These are phyloP conservation scores for Pelargonium australe DNA, from an alignment of 441 rosid species.

Conservation along the genomic window DNA sequence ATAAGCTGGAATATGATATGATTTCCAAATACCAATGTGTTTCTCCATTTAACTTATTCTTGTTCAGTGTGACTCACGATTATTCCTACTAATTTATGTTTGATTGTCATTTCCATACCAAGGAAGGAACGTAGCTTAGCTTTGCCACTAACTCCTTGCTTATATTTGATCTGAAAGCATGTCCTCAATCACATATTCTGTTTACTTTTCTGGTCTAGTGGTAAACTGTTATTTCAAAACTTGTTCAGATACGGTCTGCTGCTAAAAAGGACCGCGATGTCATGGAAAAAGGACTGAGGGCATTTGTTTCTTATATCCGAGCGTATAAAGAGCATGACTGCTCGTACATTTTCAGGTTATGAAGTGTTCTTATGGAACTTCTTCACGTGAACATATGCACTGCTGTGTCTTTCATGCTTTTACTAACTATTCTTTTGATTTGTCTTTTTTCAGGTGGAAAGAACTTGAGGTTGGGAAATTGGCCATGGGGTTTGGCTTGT, in stretches of 20 bases:
- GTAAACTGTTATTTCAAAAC: conserved; percentile 15
- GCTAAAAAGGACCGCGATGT: conserved; percentile 79
- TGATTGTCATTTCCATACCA: not conserved
- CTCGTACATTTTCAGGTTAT: conserved; percentile 62
- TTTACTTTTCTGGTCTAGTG: conserved; percentile 5
- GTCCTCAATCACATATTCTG: conserved; percentile 5
- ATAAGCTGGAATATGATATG: not conserved
- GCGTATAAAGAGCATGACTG: conserved; percentile 88
- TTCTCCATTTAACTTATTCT: not conserved
- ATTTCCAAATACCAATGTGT: not conserved
- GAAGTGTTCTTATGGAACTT: not conserved
- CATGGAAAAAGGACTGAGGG: conserved; percentile 80
- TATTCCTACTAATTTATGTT: not conserved
- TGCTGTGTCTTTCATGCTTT: not conserved
- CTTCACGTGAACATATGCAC: not conserved
- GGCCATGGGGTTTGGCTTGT: conserved; percentile 86
- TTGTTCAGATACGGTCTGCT: conserved; percentile 55
- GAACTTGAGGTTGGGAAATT: conserved; percentile 81
- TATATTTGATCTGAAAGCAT: not conserved
- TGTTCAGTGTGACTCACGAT: not conserved
- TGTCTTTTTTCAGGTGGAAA: conserved; percentile 51
- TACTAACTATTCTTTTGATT: not conserved
- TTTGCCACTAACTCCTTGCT: no score
- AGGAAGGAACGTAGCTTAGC: no score
- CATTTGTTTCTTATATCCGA: conserved; percentile 77